phyloP scores from a whole-genome alignment of 805 yeast species.

The Debaryomyces tyrocola region DNA sequence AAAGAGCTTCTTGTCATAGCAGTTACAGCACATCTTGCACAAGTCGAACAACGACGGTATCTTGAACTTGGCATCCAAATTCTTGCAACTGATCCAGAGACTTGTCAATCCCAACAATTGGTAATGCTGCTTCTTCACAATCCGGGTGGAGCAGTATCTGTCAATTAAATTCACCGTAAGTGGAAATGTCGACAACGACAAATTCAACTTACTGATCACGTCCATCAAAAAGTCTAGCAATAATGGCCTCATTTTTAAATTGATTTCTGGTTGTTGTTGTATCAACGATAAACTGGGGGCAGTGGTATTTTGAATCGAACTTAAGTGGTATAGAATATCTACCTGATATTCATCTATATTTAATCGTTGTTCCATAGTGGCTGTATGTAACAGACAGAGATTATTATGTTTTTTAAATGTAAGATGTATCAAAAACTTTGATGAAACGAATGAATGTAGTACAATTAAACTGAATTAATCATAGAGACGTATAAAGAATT shows the following conservation, averaged over 20 bases:
- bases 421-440: constrained; percentile 1
- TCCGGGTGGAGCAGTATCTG: constrained; percentile 44
- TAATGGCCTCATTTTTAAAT: constrained; percentile 43
- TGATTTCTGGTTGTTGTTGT: constrained; percentile 48
- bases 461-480: neutral
- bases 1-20: constrained; percentile 56
- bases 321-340: constrained; percentile 40
- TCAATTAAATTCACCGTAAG: constrained; percentile 46
- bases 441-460: constrained; percentile 2
- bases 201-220: constrained; percentile 40
- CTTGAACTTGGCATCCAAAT: constrained; percentile 56
- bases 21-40: constrained; percentile 56
- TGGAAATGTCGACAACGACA: constrained; percentile 43
- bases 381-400: neutral
- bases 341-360: constrained; percentile 39
- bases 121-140: constrained; percentile 46
- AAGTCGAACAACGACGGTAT: constrained; percentile 55
- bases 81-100: constrained; percentile 45
- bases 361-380: constrained; percentile 9
- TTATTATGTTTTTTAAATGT: neutral
- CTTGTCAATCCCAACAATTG: constrained; percentile 45
- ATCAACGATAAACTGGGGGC: constrained; percentile 35
- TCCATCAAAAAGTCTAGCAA: constrained; percentile 45
- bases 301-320: constrained; percentile 26
- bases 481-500: neutral